Evolutionary conservation across 345 rosid genomes (phyloP), one percentile per base, ranked within the genome.

Genomic region (Arabidopsis suecica): DNA sequence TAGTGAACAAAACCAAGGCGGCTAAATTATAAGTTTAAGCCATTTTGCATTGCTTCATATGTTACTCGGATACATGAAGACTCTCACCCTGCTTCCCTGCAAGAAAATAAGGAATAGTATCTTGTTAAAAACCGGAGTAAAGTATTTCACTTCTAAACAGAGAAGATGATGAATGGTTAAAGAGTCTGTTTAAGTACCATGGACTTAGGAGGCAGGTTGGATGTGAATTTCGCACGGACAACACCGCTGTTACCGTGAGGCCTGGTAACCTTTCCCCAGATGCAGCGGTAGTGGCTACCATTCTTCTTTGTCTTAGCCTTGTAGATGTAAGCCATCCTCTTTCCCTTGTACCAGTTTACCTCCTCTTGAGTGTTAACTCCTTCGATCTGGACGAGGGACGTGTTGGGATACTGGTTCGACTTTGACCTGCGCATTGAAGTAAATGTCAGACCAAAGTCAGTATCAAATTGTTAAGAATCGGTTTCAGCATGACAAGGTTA

Each of bases 161-260:
- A 6, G 12, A 62, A 34, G 3, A 9, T 2, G 22, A 41, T 36
- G 5, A 38, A 45, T 42, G 34, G 40, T 20, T 14, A 20, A 7
- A 61, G 36, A 4, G 68, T 40, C 1, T 37, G 32, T 25, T 32
- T 3, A 32, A 11, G 25, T 83, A 86, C 93, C 93, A 86, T 88
- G 59, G 93, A 81, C 61, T 78, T 86, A 2, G 93, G 93, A 73
- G 93, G 93, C 34, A 88, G 77, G 78, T 88, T 88, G 0, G 90
- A 85, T 68, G 85, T 88, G 88, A 88, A 88, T 75, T 86, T 88
- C 1, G 93, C 86, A 0, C 90, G 87, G 49, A 88, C 88, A 23
- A 88, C 88, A 56, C 93, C 90, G 2, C 87, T 88, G 82, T 88
- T 88, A 71, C 90, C 88, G 30, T 88, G 93, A 68, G 93, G 85